These are phyloP conservation scores for Abrus precatorius DNA, from an alignment of 306 rosid genomes.

Conservation along the genomic window DNA sequence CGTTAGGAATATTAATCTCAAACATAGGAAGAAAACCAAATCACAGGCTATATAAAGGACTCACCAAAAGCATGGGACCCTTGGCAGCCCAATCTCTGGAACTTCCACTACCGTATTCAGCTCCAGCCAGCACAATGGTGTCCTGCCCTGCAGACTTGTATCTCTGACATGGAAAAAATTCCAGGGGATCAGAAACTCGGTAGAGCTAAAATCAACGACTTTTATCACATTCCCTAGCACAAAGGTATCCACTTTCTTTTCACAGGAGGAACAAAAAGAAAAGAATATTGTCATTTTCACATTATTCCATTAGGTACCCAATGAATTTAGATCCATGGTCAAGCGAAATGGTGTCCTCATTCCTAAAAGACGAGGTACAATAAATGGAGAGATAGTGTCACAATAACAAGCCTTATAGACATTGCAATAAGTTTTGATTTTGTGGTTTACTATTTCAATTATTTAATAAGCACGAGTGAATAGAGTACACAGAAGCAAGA, in stretches of 20 bases:
- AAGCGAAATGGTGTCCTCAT: neutral
- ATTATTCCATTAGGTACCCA: neutral
- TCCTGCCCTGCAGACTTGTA: slow-evolving; percentile 82
- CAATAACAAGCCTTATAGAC: slow-evolving; percentile 6
- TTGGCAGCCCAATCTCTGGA: slow-evolving; percentile 99
- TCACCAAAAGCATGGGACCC: slow-evolving; percentile 99
- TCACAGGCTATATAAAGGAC: slow-evolving; percentile 44
- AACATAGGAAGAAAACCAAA: slow-evolving; percentile 26
- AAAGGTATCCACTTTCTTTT: slow-evolving; percentile 5
- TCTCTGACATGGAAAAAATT: slow-evolving; percentile 61
- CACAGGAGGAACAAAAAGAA: neutral
- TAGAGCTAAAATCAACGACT: slow-evolving; percentile 19
- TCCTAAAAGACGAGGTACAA: neutral
- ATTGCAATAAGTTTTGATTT: slow-evolving; percentile 6
- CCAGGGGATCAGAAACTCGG: slow-evolving; percentile 41
- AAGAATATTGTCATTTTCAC: neutral
- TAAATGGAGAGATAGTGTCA: neutral
- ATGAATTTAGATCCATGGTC: slow-evolving; percentile 32
- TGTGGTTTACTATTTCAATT: slow-evolving; percentile 28
- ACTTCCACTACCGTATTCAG: slow-evolving; percentile 99
- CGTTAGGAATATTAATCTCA: neutral
- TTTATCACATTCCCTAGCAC: slow-evolving; percentile 15
- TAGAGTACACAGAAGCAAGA: slow-evolving; percentile 4
- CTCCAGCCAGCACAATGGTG: slow-evolving; percentile 95
- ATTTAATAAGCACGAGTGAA: slow-evolving; percentile 15